A percentile compares a stretch with the other conserved stretches of the same genome.
Evolutionary conservation across 2,329 filamentous ascomycete genomes (phyloP).

Genomic region (Talaromyces sp.): DNA sequence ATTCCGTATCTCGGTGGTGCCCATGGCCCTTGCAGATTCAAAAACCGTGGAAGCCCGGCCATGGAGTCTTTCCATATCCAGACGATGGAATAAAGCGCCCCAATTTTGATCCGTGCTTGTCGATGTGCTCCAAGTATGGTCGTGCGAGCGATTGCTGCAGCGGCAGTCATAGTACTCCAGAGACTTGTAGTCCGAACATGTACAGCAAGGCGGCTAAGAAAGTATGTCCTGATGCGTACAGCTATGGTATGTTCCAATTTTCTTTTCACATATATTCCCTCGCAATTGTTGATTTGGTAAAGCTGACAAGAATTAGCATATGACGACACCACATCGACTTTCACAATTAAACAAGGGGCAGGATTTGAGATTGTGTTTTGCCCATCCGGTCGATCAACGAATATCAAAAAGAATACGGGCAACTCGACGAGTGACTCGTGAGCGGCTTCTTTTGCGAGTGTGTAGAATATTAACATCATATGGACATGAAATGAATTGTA

Average conservation of each 20-base stretch:
- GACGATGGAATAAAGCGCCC: conserved; percentile 67
- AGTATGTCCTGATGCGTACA: conserved; percentile 80
- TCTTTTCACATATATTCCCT: background rate
- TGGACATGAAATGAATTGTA: background rate
- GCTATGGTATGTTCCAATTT: conserved; percentile 53
- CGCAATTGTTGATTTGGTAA: background rate
- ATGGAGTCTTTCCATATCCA: conserved; percentile 74
- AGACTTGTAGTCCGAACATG: conserved; percentile 58
- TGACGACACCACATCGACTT: conserved; percentile 52
- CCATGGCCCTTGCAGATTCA: conserved; percentile 70
- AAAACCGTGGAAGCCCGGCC: conserved; percentile 61
- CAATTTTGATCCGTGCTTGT: conserved; percentile 70
- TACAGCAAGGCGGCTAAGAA: conserved; percentile 67
- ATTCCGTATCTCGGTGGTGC: conserved; percentile 63
- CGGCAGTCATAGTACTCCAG: conserved; percentile 58
- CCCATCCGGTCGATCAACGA: conserved; percentile 42
- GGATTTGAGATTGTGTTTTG: conserved; percentile 78
- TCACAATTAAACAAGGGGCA: conserved; percentile 57
- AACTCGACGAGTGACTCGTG: background rate
- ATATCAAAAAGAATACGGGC: conserved; percentile 19
- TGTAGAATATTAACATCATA: background rate
- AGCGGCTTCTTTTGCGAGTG: background rate
- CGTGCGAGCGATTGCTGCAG: conserved; percentile 68
- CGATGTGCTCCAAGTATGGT: conserved; percentile 66
- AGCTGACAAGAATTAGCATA: conserved; percentile 35